Evolutionary conservation across 1,284 basidiomycete genomes (phyloP), one percentile per base, ranked within the genome.

Genomic region (Sporisorium scitamineum): DNA sequence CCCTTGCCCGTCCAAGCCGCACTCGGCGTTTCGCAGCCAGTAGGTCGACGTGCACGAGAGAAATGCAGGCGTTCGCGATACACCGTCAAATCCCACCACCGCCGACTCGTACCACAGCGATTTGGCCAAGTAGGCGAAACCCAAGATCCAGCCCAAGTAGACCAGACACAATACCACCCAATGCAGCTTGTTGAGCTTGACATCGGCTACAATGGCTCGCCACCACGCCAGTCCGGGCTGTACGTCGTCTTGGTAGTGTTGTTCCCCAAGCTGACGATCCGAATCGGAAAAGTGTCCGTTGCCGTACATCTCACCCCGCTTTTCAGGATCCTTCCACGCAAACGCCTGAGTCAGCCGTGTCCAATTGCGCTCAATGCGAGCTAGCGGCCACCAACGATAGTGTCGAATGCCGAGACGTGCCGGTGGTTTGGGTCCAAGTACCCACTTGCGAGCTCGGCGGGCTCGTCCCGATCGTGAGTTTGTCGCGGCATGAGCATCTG

Each of bases 1-100:
- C 2, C 83, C 76, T 24, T 86, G 76, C 0, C 93, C 94, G 76
- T 95, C 86, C 31, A 94, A 85, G 7, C 93, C 94, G 79, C 94
- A 95, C 11, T 64, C 62, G 7, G 65, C 82, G 53, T 86, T 84
- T 13, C 69, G 63, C 10, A 71, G 57, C 86, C 86, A 86, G 73
- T 76, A 86, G 3, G 83, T 82, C 16, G 78, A 42, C 16, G 83
- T 77, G 68, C 79, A 80, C 32, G 74, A 72, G 58, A 70, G 64
- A 41, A 78, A 77, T 11, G 48, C 45, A 0, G 79, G 79, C 6
- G 58, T 32, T 11, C 54, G 51, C 45, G 61, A 54, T 0, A 64
- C 64, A 2, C 71, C 67, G 22, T 61, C 53, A 7, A 53, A 54
- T 0, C 50, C 51, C 2, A 64, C 27, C 13, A 83, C 74, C 2